Conservation (phyloP, 441 rosid species). For the Daphne laureola region DNA sequence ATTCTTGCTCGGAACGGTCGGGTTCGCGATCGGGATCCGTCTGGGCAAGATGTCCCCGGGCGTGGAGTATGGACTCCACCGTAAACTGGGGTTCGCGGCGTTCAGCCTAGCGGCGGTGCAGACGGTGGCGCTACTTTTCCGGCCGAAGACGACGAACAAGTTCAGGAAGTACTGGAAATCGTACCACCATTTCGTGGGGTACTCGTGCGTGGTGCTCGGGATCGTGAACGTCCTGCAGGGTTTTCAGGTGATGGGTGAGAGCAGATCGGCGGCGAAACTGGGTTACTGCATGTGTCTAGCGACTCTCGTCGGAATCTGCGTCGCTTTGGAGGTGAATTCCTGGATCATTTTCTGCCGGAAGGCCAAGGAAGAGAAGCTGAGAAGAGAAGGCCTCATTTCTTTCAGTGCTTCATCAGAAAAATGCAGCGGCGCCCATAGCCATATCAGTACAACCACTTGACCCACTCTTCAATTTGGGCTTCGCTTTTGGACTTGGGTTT, state of each 20-base stretch:
- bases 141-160: constrained; percentile 83
- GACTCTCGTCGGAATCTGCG: constrained; percentile 57
- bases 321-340: constrained; percentile 85
- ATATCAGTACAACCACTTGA: too few relatives aligned
- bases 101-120: constrained; percentile 56
- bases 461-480: too few relatives aligned
- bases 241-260: constrained; percentile 73
- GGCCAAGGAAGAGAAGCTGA: constrained; percentile 84
- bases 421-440: constrained; percentile 39
- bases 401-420: constrained; percentile 32
- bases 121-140: constrained; percentile 68
- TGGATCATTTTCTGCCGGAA: constrained; percentile 94
- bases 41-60: constrained; percentile 62
- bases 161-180: constrained; percentile 93
- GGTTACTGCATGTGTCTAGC: constrained; percentile 73
- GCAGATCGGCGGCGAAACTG: constrained; percentile 60
- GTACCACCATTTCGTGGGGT: constrained; percentile 93
- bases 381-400: constrained; percentile 58
- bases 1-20: constrained; percentile 54
- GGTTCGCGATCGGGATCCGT: constrained; percentile 66
- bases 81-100: constrained; percentile 67
- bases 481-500: too few relatives aligned
- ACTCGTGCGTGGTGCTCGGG: constrained; percentile 77
- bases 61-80: constrained; percentile 57
- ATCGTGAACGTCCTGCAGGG: constrained; percentile 94